Conservation (phyloP, 352 stramenopile species). For the Phytophthora ramorum region DNA sequence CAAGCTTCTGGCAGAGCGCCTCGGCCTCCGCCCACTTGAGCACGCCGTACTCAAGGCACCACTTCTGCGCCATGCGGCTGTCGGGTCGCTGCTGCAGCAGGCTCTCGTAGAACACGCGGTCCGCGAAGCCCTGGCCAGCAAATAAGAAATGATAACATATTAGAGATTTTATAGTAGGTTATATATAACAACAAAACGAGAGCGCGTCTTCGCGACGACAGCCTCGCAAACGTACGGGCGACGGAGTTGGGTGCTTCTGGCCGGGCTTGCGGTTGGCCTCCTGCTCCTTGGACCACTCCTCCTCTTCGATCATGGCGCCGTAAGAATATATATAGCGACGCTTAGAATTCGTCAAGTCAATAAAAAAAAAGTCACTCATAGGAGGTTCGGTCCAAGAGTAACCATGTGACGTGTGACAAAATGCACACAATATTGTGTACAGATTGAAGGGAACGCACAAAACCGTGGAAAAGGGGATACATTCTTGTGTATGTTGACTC, state of each 20-base stretch:
- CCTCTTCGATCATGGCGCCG: constrained; percentile 72
- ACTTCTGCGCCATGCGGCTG: constrained; percentile 90
- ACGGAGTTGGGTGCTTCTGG: constrained; percentile 89
- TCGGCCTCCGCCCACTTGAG: constrained; percentile 89
- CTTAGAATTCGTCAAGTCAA: neutral
- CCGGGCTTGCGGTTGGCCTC: constrained; percentile 90
- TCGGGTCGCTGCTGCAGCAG: constrained; percentile 84
- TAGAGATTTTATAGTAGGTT: neutral
- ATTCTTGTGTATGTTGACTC: neutral
- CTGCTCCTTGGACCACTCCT: constrained; percentile 91
- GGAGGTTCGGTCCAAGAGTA: too few relatives aligned
- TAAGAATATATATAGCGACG: constrained; percentile 3
- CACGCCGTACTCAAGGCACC: constrained; percentile 91
- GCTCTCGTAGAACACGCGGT: constrained; percentile 93
- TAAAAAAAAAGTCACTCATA: too few relatives aligned
- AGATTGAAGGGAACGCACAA: neutral
- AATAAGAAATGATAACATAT: constrained; percentile 1
- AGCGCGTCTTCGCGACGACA: neutral
- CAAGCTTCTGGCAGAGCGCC: constrained; percentile 78
- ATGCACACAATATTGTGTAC: neutral
- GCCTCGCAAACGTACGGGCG: constrained; percentile 57
- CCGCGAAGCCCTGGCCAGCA: constrained; percentile 71
- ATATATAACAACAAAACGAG: neutral
- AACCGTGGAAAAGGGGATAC: too few relatives aligned
- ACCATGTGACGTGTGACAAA: neutral